Conservation (phyloP, 306 rosid species). For the Sicyos edulis region DNA sequence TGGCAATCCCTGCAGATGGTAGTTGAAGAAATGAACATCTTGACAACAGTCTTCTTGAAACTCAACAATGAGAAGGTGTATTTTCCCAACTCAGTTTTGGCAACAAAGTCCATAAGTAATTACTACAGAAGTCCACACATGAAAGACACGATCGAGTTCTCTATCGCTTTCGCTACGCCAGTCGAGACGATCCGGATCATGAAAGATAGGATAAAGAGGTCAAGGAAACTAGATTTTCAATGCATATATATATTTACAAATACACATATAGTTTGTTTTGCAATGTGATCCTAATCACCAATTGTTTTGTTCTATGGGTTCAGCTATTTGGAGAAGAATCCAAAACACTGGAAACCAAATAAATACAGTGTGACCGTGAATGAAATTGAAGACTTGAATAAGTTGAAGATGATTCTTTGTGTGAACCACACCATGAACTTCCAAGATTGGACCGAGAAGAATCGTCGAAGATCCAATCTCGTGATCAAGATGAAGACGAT, state of each 20-base stretch:
- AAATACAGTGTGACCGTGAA: slow-evolving; percentile 44
- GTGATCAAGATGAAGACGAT: slow-evolving; percentile 63
- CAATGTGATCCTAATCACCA: neutral
- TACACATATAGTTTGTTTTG: neutral
- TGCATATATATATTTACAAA: neutral
- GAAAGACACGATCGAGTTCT: slow-evolving; percentile 56
- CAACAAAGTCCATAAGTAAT: slow-evolving; percentile 77
- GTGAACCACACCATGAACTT: slow-evolving; percentile 77
- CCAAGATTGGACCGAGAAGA: slow-evolving; percentile 67
- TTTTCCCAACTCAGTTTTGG: slow-evolving; percentile 76
- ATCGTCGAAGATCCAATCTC: slow-evolving; percentile 53
- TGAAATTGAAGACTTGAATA: slow-evolving; percentile 65
- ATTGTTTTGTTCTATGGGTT: slow-evolving; percentile 17
- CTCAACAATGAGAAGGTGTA: slow-evolving; percentile 74
- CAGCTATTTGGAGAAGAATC: slow-evolving; percentile 65
- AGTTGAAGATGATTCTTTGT: slow-evolving; percentile 51
- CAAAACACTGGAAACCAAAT: slow-evolving; percentile 61
- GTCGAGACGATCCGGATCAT: slow-evolving; percentile 59
- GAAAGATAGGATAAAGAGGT: slow-evolving; percentile 46
- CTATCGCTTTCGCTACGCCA: slow-evolving; percentile 60
- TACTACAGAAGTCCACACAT: slow-evolving; percentile 84
- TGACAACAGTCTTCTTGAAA: slow-evolving; percentile 80
- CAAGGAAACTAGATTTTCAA: neutral
- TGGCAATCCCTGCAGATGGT: slow-evolving; percentile 40
- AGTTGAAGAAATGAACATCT: slow-evolving; percentile 94